Conservation (phyloP, 805 yeast species). For the Saccharomycopsis lassenensis region DNA sequence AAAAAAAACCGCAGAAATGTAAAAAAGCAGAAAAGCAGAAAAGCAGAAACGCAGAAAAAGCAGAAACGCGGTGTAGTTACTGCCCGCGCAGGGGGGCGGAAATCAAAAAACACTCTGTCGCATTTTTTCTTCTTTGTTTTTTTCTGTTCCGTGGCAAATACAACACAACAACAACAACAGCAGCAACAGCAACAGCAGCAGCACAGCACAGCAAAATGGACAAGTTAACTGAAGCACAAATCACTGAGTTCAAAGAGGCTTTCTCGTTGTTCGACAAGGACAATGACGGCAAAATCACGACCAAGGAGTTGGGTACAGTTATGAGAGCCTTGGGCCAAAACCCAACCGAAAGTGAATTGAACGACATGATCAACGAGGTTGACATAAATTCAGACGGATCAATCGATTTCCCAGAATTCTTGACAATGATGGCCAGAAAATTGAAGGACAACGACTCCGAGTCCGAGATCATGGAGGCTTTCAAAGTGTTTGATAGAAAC, state of each 20-base stretch:
- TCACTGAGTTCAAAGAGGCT: slow-evolving; percentile 95
- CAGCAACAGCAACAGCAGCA: background rate
- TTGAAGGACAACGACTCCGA: slow-evolving; percentile 95
- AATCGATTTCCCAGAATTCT: slow-evolving; percentile 72
- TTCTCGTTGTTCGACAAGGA: slow-evolving; percentile 95
- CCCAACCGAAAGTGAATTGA: slow-evolving; percentile 91
- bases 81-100: no score
- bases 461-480: slow-evolving; percentile 95
- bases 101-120: no score
- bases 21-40: background rate
- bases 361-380: slow-evolving; percentile 95
- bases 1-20: background rate
- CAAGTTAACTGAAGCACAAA: slow-evolving; percentile 90
- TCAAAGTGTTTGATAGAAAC: slow-evolving; percentile 89
- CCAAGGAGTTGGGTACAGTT: slow-evolving; percentile 92
- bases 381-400: slow-evolving; percentile 91
- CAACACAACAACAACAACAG: background rate
- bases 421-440: slow-evolving; percentile 83
- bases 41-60: no score
- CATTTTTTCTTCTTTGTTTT: background rate
- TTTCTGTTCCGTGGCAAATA: no score
- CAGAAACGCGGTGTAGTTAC: no score
- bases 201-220: slow-evolving; percentile 27
- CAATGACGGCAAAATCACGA: slow-evolving; percentile 92
- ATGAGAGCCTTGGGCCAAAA: slow-evolving; percentile 99